A percentile compares a stretch with the other conserved stretches of the same genome.
These are phyloP conservation scores for Mortierella sp. DNA, from an alignment of 371 early-diverging fungal genomes.

Conservation along the genomic window DNA sequence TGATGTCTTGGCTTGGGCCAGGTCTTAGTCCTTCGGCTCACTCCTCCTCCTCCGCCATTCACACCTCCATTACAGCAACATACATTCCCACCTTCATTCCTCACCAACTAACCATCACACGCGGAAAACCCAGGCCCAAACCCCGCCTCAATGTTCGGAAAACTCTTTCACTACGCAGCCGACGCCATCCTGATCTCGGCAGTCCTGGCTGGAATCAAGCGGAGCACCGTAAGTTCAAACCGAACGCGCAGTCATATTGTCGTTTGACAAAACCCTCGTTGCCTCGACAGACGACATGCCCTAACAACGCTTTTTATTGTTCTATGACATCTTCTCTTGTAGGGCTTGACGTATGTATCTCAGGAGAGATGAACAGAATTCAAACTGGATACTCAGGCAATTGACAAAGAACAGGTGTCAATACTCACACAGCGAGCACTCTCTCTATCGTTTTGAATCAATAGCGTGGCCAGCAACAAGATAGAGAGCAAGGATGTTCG, in stretches of 20 bases:
- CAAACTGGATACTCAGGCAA: no score
- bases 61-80: neutral
- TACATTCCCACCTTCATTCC: neutral
- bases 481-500: constrained; percentile 71
- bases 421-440: neutral
- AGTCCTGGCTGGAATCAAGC: constrained; percentile 81
- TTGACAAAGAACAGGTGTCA: neutral
- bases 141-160: constrained; percentile 64
- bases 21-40: neutral
- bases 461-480: constrained; percentile 66
- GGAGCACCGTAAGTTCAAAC: constrained; percentile 68
- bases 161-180: constrained; percentile 74
- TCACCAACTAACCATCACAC: neutral
- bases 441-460: neutral
- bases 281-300: neutral
- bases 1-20: constrained; percentile 11
- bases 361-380: neutral
- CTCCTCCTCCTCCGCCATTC: neutral
- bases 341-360: constrained; percentile 43
- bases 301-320: neutral
- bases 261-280: neutral
- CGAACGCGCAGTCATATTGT: neutral
- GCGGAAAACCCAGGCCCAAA: neutral
- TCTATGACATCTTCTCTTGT: neutral
- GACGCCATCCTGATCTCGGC: constrained; percentile 82